Base-by-base conservation (phyloP, 2,329 filamentous ascomycete genomes). In the Grosmannia huntii region DNA sequence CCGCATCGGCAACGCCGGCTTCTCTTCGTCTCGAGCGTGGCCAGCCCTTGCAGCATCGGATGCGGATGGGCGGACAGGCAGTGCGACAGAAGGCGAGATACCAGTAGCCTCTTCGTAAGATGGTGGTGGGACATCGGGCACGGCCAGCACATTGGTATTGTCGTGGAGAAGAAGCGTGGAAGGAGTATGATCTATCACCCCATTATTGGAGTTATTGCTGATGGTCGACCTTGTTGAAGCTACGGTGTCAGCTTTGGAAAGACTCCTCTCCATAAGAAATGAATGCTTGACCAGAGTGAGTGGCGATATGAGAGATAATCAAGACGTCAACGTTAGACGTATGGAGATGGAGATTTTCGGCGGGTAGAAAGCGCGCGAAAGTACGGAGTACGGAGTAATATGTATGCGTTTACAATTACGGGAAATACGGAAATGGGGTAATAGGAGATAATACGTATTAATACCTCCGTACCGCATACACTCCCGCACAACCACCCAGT, bases 81-180 rank as follows among this genome's bases (percentile, higher is more conserved):
- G 4, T 5, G 50, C 7, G 2, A 27, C 36, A 16, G 31, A 1
- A 2, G 36, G 48, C 6, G 55, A 46, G 28, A 61, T 58, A 48
- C 59, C 62, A 16, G 44, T 58, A 38, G 62, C 62, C 46, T 63
- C 62, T 52, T 63, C 62, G 58, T 63, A 63, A 6, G 60, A 60
- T 21, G 62, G 62, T 10, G 62, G 62, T 4, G 61, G 61, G n/a
- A 41, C 62, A 23, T 61, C 59, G 25, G 60, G 59, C 0, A 41
- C n/a, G 51, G 50, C 36, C 50, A 23, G 16, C 41, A 44, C 6
- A 12, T 44, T 21, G 12, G 27, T 4, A 33, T 19, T 48, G 21
- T 54, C 50, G 27, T 60, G 38, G 25, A 59, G 59, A 19, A 21
- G 53, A 14, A 56, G 58, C 1, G 60, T 61, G 14, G 62, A 60